These are phyloP conservation scores for Mycena sanguinolenta DNA, from an alignment of 768 basidiomycete species.

Conservation along the genomic window DNA sequence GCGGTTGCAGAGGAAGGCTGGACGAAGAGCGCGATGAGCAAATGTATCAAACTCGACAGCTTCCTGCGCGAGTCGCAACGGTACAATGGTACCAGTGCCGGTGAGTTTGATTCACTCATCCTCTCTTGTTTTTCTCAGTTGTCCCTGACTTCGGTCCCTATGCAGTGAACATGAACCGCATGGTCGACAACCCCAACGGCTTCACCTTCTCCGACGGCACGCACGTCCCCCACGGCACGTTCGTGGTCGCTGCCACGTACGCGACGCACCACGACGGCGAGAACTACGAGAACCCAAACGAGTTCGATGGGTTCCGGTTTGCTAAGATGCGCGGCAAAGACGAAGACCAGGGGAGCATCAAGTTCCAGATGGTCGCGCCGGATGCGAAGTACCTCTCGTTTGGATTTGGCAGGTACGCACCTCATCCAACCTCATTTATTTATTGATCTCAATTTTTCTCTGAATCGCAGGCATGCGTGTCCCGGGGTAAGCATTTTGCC, in stretches of 20 bases:
- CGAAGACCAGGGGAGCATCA: not conserved
- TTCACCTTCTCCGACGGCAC: conserved; percentile 14
- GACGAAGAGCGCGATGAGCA: not conserved
- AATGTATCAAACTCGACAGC: not conserved
- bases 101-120: too few species aligned
- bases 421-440: not conserved
- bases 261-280: not conserved
- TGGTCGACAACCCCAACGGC: conserved; percentile 2
- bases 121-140: too few species aligned
- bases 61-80: not conserved
- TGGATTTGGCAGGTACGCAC: not conserved
- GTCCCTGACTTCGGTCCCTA: too few species aligned
- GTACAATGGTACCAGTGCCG: not conserved
- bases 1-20: conserved; percentile 35
- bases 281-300: not conserved
- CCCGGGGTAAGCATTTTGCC: not conserved
- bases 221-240: not conserved
- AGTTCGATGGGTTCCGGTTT: not conserved
- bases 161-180: conserved; percentile 6
- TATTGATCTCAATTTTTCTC: too few species aligned
- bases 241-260: not conserved
- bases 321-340: not conserved
- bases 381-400: not conserved
- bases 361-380: not conserved
- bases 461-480: not conserved